These are phyloP conservation scores for Lepidium sativum DNA, from an alignment of 345 rosid genomes.

Conservation along the genomic window DNA sequence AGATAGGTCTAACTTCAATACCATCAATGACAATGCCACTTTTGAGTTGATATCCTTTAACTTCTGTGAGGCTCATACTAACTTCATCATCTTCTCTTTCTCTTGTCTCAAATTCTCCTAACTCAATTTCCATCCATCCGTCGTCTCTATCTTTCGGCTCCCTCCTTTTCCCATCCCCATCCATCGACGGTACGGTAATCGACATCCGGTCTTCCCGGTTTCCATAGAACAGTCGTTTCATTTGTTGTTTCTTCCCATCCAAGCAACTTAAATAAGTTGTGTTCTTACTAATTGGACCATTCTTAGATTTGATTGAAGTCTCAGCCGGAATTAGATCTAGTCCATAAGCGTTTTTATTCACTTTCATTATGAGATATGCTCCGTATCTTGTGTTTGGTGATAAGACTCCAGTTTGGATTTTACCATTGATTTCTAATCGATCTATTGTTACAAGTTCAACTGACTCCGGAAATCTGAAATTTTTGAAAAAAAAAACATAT, in stretches of 20 bases:
- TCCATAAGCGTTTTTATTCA: constrained; percentile 33
- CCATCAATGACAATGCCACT: constrained; percentile 46
- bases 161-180: not conserved
- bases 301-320: constrained; percentile 17
- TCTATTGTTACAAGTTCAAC: constrained; percentile 38
- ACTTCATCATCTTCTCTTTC: constrained; percentile 22
- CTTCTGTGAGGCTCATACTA: constrained; percentile 31
- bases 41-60: constrained; percentile 38
- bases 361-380: constrained; percentile 37
- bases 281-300: constrained; percentile 4
- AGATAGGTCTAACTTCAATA: constrained; percentile 32
- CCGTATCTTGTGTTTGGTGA: constrained; percentile 32
- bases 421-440: constrained; percentile 38
- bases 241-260: constrained; percentile 28
- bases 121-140: constrained; percentile 46
- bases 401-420: constrained; percentile 21
- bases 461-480: constrained; percentile 34
- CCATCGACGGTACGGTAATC: not conserved
- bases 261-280: constrained; percentile 23
- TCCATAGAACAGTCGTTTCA: constrained; percentile 15
- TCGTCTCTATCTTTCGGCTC: constrained; percentile 22
- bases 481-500: not conserved
- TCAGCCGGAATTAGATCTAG: constrained; percentile 41
- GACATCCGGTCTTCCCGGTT: constrained; percentile 17
- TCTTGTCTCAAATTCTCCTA: constrained; percentile 34